phyloP scores from a whole-genome alignment of 257 asterid species.

The Nicotiana tomentosiformis region DNA sequence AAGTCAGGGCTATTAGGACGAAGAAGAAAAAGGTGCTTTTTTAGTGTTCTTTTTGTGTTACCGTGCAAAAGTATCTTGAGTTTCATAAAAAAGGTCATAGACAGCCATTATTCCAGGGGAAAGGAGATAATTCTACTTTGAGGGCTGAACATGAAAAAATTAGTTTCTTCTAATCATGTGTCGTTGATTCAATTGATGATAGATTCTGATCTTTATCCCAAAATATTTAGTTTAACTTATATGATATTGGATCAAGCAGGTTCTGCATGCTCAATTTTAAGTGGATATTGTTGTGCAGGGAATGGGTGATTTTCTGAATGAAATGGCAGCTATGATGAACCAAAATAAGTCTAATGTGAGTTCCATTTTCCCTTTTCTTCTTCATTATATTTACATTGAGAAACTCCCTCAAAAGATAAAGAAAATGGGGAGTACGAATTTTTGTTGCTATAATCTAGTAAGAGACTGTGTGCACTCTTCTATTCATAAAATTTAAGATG shows the following conservation, averaged over 20 bases:
- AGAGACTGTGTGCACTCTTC: neutral
- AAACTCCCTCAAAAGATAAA: neutral
- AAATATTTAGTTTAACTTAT: neutral
- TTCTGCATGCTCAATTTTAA: neutral
- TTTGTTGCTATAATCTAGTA: neutral
- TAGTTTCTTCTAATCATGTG: neutral
- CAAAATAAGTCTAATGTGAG: conserved; percentile 56
- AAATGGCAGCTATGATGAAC: conserved; percentile 81
- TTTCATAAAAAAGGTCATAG: neutral
- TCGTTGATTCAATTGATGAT: neutral
- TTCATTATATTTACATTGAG: neutral
- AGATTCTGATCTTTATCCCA: neutral
- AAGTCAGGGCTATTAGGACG: neutral
- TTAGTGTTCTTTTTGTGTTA: too few species aligned
- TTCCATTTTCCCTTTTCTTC: neutral
- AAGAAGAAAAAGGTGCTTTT: neutral
- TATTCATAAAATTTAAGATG: neutral
- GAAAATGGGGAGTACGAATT: neutral
- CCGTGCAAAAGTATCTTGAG: too few species aligned
- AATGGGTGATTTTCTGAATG: conserved; percentile 82
- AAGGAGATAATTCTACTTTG: neutral
- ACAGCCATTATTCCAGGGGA: neutral
- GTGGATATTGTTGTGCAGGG: conserved; percentile 47
- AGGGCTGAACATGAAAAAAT: neutral
- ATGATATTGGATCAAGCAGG: neutral